Evolutionary conservation across 2,329 filamentous ascomycete species (phyloP).

Genomic region (Arthrobotrys entomopaga): DNA sequence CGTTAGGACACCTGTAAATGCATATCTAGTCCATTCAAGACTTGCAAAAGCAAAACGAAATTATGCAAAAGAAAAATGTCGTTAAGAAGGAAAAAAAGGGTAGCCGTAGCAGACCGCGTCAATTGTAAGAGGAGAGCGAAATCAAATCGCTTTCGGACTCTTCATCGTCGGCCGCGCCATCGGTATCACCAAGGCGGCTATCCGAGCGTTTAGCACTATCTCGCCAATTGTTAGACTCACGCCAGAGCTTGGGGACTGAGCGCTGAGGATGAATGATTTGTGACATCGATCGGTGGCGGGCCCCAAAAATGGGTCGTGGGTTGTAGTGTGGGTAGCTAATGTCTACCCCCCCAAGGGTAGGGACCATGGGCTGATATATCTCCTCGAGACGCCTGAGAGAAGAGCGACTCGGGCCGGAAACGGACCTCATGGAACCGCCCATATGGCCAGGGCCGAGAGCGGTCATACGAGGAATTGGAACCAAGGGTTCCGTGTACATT

Average conservation of each 20-base stretch:
- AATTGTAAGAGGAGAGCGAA: constrained; percentile 39
- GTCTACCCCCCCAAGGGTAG: not conserved
- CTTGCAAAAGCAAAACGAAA: not conserved
- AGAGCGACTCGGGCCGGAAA: constrained; percentile 3
- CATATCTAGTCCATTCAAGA: not conserved
- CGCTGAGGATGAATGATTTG: constrained; percentile 15
- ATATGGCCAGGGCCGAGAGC: not conserved
- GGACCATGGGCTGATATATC: constrained; percentile 8
- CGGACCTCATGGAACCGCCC: not conserved
- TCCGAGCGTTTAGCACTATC: not conserved
- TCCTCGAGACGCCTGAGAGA: not conserved
- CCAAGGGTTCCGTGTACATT: constrained; percentile 9
- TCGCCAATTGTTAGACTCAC: constrained; percentile 24
- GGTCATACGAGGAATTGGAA: not conserved
- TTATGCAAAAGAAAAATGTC: not conserved
- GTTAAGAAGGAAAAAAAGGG: not conserved
- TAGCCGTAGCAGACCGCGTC: not conserved
- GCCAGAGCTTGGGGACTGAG: constrained; percentile 14
- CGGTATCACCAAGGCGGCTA: constrained; percentile 16
- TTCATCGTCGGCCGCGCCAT: constrained; percentile 50
- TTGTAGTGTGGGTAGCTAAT: constrained; percentile 10
- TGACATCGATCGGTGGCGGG: constrained; percentile 12
- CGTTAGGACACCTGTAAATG: not conserved
- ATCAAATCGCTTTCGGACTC: constrained; percentile 45
- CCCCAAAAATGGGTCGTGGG: not conserved